Evolutionary conservation across 2,329 filamentous ascomycete genomes (phyloP).

Genomic region (Penicillium sp.): DNA sequence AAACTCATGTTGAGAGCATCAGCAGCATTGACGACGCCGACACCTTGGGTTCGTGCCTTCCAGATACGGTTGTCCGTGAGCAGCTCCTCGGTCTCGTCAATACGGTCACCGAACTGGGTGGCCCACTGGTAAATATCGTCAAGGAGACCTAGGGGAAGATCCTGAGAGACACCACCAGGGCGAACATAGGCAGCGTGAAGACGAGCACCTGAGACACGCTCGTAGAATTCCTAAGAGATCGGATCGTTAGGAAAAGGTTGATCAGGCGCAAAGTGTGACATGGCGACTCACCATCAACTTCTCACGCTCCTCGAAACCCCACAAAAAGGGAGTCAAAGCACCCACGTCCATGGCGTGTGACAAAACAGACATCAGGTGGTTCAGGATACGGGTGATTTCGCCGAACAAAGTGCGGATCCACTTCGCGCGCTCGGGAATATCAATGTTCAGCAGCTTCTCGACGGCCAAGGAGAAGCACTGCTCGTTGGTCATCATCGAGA

Average conservation of each 20-base stretch:
- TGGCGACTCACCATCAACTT: slow-evolving; percentile 81
- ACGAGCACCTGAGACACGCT: slow-evolving; percentile 96
- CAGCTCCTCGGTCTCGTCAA: slow-evolving; percentile 98
- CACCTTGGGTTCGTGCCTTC: slow-evolving; percentile 84
- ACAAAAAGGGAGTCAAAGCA: slow-evolving; percentile 94
- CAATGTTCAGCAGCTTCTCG: slow-evolving; percentile 95
- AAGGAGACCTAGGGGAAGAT: slow-evolving; percentile 85
- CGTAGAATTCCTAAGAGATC: slow-evolving; percentile 82
- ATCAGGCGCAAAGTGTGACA: neutral
- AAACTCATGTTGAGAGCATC: slow-evolving; percentile 98
- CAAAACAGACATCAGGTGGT: slow-evolving; percentile 96
- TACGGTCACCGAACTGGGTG: slow-evolving; percentile 95
- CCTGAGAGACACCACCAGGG: slow-evolving; percentile 92
- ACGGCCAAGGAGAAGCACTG: slow-evolving; percentile 94
- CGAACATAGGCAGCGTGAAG: slow-evolving; percentile 95
- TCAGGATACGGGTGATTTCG: slow-evolving; percentile 87
- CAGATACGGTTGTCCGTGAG: slow-evolving; percentile 99
- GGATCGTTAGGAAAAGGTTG: slow-evolving; percentile 12
- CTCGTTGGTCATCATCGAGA: slow-evolving; percentile 99
- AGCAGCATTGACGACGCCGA: slow-evolving; percentile 83
- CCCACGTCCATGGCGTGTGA: slow-evolving; percentile 99
- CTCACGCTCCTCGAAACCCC: slow-evolving; percentile 99
- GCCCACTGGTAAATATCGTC: slow-evolving; percentile 99
- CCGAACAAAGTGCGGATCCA: slow-evolving; percentile 94
- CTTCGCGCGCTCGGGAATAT: slow-evolving; percentile 91